Conservation (phyloP, 2,329 filamentous ascomycete species). For the Talaromyces sp. region DNA sequence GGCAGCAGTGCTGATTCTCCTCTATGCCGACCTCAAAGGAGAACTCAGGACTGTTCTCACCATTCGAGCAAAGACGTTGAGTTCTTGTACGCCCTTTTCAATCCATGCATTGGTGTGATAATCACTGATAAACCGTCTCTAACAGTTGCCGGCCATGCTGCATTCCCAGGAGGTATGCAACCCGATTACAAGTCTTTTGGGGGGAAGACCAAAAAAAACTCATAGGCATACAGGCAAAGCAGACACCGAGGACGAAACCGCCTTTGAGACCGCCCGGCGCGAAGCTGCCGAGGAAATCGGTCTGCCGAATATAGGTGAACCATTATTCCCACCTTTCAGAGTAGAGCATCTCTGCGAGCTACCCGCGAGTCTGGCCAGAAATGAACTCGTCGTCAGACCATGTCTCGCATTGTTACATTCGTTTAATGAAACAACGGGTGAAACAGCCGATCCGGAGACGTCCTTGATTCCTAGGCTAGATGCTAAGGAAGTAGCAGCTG, state of each 20-base stretch:
- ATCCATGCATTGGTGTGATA: neutral
- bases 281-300: slow-evolving; percentile 94
- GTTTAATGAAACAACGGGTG: slow-evolving; percentile 43
- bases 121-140: neutral
- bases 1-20: slow-evolving; percentile 79
- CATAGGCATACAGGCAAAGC: slow-evolving; percentile 45
- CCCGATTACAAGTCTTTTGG: neutral
- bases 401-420: slow-evolving; percentile 74
- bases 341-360: slow-evolving; percentile 85
- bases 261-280: slow-evolving; percentile 76
- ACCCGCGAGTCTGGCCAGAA: slow-evolving; percentile 68
- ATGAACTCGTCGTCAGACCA: slow-evolving; percentile 67
- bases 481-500: slow-evolving; percentile 84
- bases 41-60: slow-evolving; percentile 66
- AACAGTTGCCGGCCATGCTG: slow-evolving; percentile 71
- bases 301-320: slow-evolving; percentile 64
- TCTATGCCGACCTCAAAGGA: slow-evolving; percentile 78
- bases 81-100: slow-evolving; percentile 44
- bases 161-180: slow-evolving; percentile 68
- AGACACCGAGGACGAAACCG: slow-evolving; percentile 50
- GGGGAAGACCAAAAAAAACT: neutral
- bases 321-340: slow-evolving; percentile 69
- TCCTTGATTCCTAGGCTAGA: slow-evolving; percentile 74
- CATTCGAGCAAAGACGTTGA: slow-evolving; percentile 55
- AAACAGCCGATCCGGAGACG: slow-evolving; percentile 56